phyloP scores from a whole-genome alignment of 2,329 filamentous ascomycete species.

The Elsinoe batatas region DNA sequence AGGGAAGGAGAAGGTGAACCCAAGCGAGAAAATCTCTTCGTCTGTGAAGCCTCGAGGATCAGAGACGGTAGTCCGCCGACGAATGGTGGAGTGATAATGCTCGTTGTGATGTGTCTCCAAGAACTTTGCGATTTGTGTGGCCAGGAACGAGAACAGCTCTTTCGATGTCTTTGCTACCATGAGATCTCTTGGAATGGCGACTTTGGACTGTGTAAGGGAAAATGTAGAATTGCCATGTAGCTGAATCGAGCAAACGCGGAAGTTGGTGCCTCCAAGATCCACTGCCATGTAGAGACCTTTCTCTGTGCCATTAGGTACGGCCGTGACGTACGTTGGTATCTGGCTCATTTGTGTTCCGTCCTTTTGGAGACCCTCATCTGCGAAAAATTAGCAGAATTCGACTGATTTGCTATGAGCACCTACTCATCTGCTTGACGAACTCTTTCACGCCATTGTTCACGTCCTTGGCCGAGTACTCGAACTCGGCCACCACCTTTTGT shows the following conservation, averaged over 20 bases:
- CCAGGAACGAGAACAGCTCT: conserved; percentile 86
- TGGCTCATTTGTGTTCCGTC: conserved; percentile 79
- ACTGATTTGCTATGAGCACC: conserved; percentile 26
- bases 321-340: conserved; percentile 94
- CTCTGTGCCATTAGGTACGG: conserved; percentile 92
- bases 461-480: conserved; percentile 70
- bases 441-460: conserved; percentile 73
- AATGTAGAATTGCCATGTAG: conserved; percentile 93
- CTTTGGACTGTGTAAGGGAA: conserved; percentile 84
- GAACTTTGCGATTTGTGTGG: conserved; percentile 84
- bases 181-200: conserved; percentile 76
- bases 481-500: conserved; percentile 69
- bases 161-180: conserved; percentile 82
- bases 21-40: conserved; percentile 78
- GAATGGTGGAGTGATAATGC: conserved; percentile 59
- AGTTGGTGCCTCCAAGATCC: conserved; percentile 96
- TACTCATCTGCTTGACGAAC: conserved; percentile 77
- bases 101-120: conserved; percentile 79
- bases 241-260: conserved; percentile 90
- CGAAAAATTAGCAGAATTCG: background rate
- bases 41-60: conserved; percentile 52
- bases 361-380: conserved; percentile 70
- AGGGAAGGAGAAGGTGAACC: conserved; percentile 98
- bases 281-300: conserved; percentile 97
- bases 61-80: conserved; percentile 52